phyloP scores from a whole-genome alignment of 1,284 basidiomycete genomes.

The Moesziomyces antarcticus region DNA sequence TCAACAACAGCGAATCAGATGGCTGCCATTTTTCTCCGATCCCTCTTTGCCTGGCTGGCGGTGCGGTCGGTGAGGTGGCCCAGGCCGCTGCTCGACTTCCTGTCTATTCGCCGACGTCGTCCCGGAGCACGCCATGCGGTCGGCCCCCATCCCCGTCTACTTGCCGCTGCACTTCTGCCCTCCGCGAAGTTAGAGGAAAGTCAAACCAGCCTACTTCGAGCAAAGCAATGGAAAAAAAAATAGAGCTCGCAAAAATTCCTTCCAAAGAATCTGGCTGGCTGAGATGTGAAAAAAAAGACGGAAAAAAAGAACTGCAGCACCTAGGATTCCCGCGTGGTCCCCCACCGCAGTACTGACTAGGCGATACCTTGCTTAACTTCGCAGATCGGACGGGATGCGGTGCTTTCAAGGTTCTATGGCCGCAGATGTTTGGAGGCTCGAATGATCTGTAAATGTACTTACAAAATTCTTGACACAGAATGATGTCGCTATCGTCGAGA shows the following conservation, averaged over 20 bases:
- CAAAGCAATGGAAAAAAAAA: neutral
- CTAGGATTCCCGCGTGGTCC: conserved; percentile 84
- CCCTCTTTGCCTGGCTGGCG: conserved; percentile 1
- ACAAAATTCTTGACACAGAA: too few relatives aligned
- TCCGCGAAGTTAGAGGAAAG: too few relatives aligned
- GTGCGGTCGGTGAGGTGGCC: too few relatives aligned
- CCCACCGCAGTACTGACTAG: conserved; percentile 85
- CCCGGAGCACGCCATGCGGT: too few relatives aligned
- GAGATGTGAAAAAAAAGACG: neutral
- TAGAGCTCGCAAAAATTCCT: neutral
- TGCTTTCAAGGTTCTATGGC: conserved; percentile 83
- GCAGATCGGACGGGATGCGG: conserved; percentile 83
- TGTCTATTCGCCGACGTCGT: too few relatives aligned
- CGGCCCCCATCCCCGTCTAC: too few relatives aligned
- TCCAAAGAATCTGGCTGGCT: too few relatives aligned
- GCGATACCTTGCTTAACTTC: conserved; percentile 82
- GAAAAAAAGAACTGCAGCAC: conserved; percentile 76
- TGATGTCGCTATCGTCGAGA: too few relatives aligned
- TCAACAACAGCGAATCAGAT: conserved; percentile 22
- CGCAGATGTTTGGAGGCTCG: conserved; percentile 71
- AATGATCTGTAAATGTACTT: too few relatives aligned
- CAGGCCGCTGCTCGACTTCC: too few relatives aligned
- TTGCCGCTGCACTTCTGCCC: too few relatives aligned
- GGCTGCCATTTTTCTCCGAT: conserved; percentile 4
- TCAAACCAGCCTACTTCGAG: too few relatives aligned